Conservation (phyloP, 805 yeast species). For the Metschnikowia kofuensis region DNA sequence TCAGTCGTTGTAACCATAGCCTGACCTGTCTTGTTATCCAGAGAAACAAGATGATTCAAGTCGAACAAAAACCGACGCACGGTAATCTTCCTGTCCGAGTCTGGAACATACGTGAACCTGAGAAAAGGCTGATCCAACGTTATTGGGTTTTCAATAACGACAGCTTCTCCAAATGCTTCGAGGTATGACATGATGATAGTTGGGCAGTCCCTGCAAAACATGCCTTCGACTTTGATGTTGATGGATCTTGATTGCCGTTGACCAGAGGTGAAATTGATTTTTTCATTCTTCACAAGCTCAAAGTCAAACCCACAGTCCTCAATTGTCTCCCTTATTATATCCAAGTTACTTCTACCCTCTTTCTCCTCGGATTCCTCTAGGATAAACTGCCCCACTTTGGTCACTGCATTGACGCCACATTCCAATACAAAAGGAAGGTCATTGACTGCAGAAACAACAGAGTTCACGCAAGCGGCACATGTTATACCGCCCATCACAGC, state of each 20-base stretch:
- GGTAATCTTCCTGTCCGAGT: constrained; percentile 42
- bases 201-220: constrained; percentile 74
- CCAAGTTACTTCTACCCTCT: constrained; percentile 23
- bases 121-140: constrained; percentile 55
- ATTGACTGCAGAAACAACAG: constrained; percentile 48
- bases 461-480: constrained; percentile 65
- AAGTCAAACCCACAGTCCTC: constrained; percentile 71
- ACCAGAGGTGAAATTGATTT: constrained; percentile 46
- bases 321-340: constrained; percentile 45
- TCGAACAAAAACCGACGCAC: constrained; percentile 54
- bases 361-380: constrained; percentile 40
- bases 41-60: constrained; percentile 42
- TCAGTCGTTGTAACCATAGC: constrained; percentile 14
- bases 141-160: constrained; percentile 54
- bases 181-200: constrained; percentile 49
- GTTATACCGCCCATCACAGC: constrained; percentile 74
- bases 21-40: constrained; percentile 19
- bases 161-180: constrained; percentile 51
- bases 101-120: constrained; percentile 63
- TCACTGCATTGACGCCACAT: constrained; percentile 53
- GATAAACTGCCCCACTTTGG: constrained; percentile 62
- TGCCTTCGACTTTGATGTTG: constrained; percentile 56
- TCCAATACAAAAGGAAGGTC: constrained; percentile 52
- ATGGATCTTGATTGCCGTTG: constrained; percentile 53
- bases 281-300: constrained; percentile 42